These are phyloP conservation scores for Candida incommunis DNA, from an alignment of 805 yeast genomes.

Conservation along the genomic window DNA sequence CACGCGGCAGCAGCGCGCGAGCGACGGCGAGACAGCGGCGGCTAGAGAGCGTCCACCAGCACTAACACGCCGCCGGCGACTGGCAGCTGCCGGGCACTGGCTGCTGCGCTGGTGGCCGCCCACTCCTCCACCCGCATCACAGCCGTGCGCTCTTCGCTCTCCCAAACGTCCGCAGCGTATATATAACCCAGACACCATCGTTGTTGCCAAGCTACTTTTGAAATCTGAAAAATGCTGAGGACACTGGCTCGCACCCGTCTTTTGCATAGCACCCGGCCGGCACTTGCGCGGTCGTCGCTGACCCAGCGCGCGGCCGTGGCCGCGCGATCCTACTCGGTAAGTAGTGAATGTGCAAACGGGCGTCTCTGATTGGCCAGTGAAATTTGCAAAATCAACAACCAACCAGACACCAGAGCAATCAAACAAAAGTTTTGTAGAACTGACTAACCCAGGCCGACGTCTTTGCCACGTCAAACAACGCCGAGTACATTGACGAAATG, in stretches of 20 bases:
- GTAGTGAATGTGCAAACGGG: neutral
- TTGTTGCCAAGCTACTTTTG: no score
- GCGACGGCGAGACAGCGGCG: no score
- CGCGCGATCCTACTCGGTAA: neutral
- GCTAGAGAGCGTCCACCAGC: no score
- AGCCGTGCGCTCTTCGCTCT: no score
- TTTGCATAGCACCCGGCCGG: neutral
- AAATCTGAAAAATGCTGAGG: constrained; percentile 1
- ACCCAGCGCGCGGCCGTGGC: neutral
- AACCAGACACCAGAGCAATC: no score
- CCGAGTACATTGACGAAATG: constrained; percentile 95
- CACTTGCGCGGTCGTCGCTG: neutral
- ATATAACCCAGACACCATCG: no score
- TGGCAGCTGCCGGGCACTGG: no score
- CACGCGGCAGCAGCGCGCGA: no score
- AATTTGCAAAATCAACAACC: neutral
- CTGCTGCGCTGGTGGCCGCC: no score
- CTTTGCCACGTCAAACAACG: constrained; percentile 72
- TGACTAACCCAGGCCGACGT: constrained; percentile 36
- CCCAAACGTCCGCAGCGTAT: no score
- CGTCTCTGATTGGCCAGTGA: neutral
- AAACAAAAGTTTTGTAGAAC: neutral
- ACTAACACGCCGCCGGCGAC: no score
- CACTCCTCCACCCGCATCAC: no score
- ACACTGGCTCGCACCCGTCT: constrained; percentile 2